Evolutionary conservation across 352 stramenopile species (phyloP).

Genomic region (Phytophthora macrochlamydospora): DNA sequence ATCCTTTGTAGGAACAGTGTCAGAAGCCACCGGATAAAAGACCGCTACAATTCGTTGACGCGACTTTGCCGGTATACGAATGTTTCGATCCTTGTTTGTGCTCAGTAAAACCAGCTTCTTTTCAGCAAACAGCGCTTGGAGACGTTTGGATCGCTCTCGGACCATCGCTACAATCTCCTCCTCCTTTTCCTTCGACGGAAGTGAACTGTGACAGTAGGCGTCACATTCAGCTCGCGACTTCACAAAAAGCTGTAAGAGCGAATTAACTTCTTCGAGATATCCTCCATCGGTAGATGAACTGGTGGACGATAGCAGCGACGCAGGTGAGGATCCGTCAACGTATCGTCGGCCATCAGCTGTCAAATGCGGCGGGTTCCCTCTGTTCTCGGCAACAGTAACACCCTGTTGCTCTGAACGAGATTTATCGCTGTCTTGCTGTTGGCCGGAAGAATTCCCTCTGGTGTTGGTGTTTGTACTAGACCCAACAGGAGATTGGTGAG

Average conservation of each 20-base stretch:
- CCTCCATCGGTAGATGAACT: constrained; percentile 19
- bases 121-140: constrained; percentile 71
- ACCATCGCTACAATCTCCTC: constrained; percentile 83
- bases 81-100: constrained; percentile 75
- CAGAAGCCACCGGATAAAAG: constrained; percentile 63
- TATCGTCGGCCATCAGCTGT: constrained; percentile 16
- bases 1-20: constrained; percentile 38
- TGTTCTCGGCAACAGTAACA: constrained; percentile 18
- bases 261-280: constrained; percentile 50
- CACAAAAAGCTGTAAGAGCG: constrained; percentile 71
- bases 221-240: constrained; percentile 75
- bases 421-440: constrained; percentile 33
- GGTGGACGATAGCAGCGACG: constrained; percentile 3
- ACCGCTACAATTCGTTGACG: constrained; percentile 80
- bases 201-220: constrained; percentile 65
- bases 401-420: constrained; percentile 19
- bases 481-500: constrained; percentile 9
- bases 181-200: constrained; percentile 71
- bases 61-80: constrained; percentile 81
- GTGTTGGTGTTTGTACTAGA: constrained; percentile 14
- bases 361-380: constrained; percentile 12
- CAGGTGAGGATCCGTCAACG: constrained; percentile 14
- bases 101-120: constrained; percentile 71
- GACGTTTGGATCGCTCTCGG: constrained; percentile 67
- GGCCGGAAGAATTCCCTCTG: constrained; percentile 25